Percentiles rank a stretch among this genome's conserved stretches.
Evolutionary conservation across 1,139 yeast genomes (phyloP).

Genomic region (Casaregolazyma lundiana): DNA sequence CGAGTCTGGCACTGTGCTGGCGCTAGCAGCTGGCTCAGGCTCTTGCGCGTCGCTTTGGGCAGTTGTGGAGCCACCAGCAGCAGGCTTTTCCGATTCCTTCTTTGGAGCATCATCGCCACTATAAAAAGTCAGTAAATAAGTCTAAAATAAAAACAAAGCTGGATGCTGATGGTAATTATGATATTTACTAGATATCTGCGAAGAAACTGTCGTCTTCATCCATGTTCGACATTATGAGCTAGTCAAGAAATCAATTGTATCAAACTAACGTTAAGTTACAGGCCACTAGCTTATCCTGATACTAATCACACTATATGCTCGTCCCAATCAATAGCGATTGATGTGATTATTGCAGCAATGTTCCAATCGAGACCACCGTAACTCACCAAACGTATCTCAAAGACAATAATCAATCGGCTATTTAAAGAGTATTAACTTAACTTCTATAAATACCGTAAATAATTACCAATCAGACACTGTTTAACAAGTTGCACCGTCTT

Average conservation of each 20-base stretch:
- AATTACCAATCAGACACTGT: no score
- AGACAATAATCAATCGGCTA: neutral
- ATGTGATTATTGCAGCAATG: neutral
- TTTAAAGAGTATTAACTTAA: neutral
- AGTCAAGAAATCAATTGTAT: slow-evolving; percentile 6
- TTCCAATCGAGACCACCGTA: neutral
- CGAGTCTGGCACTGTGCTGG: slow-evolving; percentile 12
- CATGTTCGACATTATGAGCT: slow-evolving; percentile 46
- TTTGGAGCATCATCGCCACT: slow-evolving; percentile 33
- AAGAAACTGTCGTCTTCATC: slow-evolving; percentile 84
- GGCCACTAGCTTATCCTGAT: slow-evolving; percentile 2
- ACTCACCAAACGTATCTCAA: slow-evolving; percentile 2
- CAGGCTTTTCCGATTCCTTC: slow-evolving; percentile 16
- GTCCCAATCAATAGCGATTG: neutral
- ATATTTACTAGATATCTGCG: slow-evolving; percentile 62
- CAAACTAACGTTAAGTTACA: slow-evolving; percentile 7
- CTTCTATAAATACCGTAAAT: slow-evolving; percentile 6
- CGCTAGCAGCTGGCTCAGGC: slow-evolving; percentile 14
- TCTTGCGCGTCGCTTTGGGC: slow-evolving; percentile 8
- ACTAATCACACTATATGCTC: slow-evolving; percentile 6
- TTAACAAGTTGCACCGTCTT: neutral
- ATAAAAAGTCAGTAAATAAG: slow-evolving; percentile 13
- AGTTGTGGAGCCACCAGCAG: slow-evolving; percentile 24
- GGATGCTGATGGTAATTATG: slow-evolving; percentile 5
- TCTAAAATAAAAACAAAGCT: slow-evolving; percentile 8